Evolutionary conservation across 2,329 filamentous ascomycete species (phyloP).

Genomic region (Metarhizium album): DNA sequence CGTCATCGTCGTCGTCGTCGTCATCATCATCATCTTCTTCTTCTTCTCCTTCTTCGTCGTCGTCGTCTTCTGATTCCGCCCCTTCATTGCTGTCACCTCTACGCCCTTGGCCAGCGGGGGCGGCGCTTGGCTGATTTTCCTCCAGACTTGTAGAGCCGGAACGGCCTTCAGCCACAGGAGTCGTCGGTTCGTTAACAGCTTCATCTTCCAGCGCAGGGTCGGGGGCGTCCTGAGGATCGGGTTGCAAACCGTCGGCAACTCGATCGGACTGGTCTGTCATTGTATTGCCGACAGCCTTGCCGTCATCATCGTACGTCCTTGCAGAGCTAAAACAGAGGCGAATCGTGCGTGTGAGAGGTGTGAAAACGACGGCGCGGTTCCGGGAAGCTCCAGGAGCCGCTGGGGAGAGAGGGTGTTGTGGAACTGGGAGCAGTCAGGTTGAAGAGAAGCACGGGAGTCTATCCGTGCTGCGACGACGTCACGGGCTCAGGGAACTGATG

Average conservation of each 20-base stretch:
- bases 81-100: conserved; percentile 11
- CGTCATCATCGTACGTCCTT: conserved; percentile 7
- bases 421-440: background rate
- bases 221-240: background rate
- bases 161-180: background rate
- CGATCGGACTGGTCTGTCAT: conserved; percentile 8
- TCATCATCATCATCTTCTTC: conserved; percentile 43
- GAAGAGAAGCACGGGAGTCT: background rate
- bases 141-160: background rate
- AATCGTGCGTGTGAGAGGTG: background rate
- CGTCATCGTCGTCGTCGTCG: conserved; percentile 62
- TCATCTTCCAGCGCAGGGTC: background rate
- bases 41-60: conserved; percentile 34
- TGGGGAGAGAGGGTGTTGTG: background rate
- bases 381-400: background rate
- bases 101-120: background rate
- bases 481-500: conserved; percentile 12
- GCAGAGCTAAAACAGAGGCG: background rate
- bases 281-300: conserved; percentile 1
- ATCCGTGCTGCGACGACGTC: conserved; percentile 11
- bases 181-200: background rate
- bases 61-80: conserved; percentile 16
- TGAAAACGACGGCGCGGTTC: background rate
- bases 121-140: background rate
- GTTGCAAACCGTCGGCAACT: background rate